Evolutionary conservation across 257 asterid species (phyloP), one percentile per base, ranked within the genome.

Genomic region (Jacaranda mimosifolia): DNA sequence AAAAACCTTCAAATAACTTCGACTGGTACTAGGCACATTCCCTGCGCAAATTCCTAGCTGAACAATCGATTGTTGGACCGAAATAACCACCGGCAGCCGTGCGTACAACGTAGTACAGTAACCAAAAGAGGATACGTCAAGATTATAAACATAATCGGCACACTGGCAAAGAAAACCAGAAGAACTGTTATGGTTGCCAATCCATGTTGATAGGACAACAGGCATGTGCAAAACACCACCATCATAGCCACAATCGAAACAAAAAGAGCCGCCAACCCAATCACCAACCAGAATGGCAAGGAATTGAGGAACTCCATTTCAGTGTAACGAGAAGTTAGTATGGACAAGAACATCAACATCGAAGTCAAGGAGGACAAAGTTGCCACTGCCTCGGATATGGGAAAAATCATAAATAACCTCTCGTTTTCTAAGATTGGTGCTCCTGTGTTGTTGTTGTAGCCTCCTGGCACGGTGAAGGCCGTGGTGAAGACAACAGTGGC

Each of bases 401-500:
- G 80, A 19, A 85, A 83, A 3, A 83, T 32, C 49, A 19, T 7
- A 52, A 83, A 85, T 4, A 70, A 3, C 10, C 36, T 73, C 7
- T 72, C 7, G 4, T 36, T 68, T 19, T 36, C 10, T 3, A 85
- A 74, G 1, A 72, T 70, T 0, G 89, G 89, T 3, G 11, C 26
- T 1, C 87, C 87, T 0, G 49, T 42, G 21, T 2, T 14, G 66
- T 65, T 74, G 77, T 74, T 38, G 79, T 80, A 83, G 43, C 89
- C 87, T 0, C 87, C 89, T 0, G 87, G 89, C 3, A 85, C 83
- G 0, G 87, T 85, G 74, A 85, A 83, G 21, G 80, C 84, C 0
- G 87, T 59, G 9, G 87, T 72, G 80, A 80, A 85, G 8, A 83
- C 87, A 3, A 85, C 84, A 1, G 85, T 80, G 45, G 83, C 83